Evolutionary conservation across 2,329 filamentous ascomycete species (phyloP), one percentile per base, ranked within the genome.

Genomic region (Pseudocercospora fijiensis): DNA sequence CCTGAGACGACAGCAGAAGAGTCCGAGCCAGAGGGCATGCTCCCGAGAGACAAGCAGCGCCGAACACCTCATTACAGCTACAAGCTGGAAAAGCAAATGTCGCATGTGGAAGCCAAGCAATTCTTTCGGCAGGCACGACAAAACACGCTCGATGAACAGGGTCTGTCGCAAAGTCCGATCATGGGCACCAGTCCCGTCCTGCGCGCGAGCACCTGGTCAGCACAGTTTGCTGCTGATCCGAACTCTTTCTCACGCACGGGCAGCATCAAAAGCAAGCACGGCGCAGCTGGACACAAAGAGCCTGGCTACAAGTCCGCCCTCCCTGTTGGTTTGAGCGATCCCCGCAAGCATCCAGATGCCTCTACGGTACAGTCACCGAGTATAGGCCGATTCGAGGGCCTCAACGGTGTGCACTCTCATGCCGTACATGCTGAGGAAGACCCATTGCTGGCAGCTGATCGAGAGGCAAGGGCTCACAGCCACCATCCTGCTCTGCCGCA

Each of bases 11-110:
- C 61, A 41, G 65, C 28, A 22, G 70, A 69, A 27, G 71, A 72
- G 27, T 57, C 66, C 22, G 71, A 71, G 57, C 69, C 62, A 13
- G 67, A 74, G 30, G 75, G 73, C 20, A 68, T 82, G 73, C 76
- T 83, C 47, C 78, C 79, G 47, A 74, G 82, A 70, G 82, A 84
- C 71, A 82, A 80, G 73, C 83, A 86, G 74, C 79, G 83, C 62
- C 89, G 88, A 75, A 96, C 92, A 8, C 91, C 93, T 20, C 96
- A 92, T 75, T 97, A 96, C 79, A 93, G 97, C 77, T 92, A 94
- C 73, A 89, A 94, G 58, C 90, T 91, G 59, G 95, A 99, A 78
- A 96, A 95, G 73, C 91, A 94, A 74, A 90, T 96, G 87, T 96
- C 90, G 73, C 92, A 96, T 77, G 89, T 91, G 26, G 95, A 99